Conservation (phyloP, 495 filamentous ascomycete genomes). For the Penicillium cosmopolitanum region DNA sequence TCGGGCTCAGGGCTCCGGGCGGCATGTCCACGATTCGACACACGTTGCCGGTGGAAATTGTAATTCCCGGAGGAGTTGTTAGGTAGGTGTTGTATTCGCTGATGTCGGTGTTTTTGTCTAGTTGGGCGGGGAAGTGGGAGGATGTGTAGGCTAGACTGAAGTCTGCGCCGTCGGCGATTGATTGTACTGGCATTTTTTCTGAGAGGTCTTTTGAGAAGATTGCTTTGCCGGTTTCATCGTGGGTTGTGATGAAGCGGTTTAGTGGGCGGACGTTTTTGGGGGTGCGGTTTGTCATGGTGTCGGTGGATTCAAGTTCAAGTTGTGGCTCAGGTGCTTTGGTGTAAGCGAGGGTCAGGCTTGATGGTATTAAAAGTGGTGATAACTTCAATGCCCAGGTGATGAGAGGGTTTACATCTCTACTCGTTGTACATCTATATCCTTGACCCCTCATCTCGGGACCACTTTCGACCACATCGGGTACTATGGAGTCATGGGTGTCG, state of each 20-base stretch:
- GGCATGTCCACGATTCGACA: slow-evolving; percentile 64
- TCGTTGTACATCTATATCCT: slow-evolving; percentile 11
- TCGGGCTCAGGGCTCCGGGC: slow-evolving; percentile 60
- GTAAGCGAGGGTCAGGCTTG: neutral
- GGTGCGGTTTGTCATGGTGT: slow-evolving; percentile 17
- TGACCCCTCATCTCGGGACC: slow-evolving; percentile 18
- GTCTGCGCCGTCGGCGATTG: slow-evolving; percentile 31
- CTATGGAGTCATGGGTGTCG: slow-evolving; percentile 13
- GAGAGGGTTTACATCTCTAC: neutral
- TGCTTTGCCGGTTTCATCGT: slow-evolving; percentile 34
- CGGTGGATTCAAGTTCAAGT: slow-evolving; percentile 11
- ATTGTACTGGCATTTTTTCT: slow-evolving; percentile 22
- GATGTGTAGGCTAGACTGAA: slow-evolving; percentile 54
- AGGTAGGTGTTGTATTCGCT: slow-evolving; percentile 41
- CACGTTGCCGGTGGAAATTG: slow-evolving; percentile 52
- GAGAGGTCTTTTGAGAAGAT: slow-evolving; percentile 38
- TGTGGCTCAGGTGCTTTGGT: too few species aligned
- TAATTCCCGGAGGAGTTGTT: slow-evolving; percentile 46
- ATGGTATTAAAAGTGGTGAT: too few species aligned
- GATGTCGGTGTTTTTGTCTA: slow-evolving; percentile 51
- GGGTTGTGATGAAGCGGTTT: slow-evolving; percentile 45
- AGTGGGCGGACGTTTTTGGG: slow-evolving; percentile 39
- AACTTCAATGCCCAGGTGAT: too few species aligned
- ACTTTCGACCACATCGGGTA: slow-evolving; percentile 38
- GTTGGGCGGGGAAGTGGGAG: slow-evolving; percentile 54